phyloP scores from a whole-genome alignment of 2,329 filamentous ascomycete genomes.

The Blastomyces percursus region DNA sequence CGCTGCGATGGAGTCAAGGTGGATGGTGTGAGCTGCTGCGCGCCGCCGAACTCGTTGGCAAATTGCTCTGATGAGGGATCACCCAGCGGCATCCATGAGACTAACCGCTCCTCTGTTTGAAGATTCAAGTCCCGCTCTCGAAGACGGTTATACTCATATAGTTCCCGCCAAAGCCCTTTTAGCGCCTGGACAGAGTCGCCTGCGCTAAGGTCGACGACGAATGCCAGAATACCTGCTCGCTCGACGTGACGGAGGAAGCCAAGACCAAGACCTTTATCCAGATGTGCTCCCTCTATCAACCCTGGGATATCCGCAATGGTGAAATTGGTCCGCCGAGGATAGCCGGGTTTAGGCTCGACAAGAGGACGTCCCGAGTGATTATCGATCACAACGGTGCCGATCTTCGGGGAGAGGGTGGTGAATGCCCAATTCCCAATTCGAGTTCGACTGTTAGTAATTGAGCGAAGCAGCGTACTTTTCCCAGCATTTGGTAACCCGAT shows the following conservation, averaged over 20 bases:
- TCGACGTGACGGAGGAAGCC: constrained; percentile 92
- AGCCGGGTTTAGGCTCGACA: constrained; percentile 37
- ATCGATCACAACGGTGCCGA: constrained; percentile 90
- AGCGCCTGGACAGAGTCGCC: constrained; percentile 71
- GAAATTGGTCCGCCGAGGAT: constrained; percentile 61
- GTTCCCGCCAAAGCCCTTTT: constrained; percentile 77
- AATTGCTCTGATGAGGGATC: constrained; percentile 18
- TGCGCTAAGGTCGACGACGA: constrained; percentile 75
- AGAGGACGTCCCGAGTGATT: constrained; percentile 65
- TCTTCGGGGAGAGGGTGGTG: constrained; percentile 87
- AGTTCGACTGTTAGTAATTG: constrained; percentile 77
- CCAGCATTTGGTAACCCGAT: constrained; percentile 94
- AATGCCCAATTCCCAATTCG: constrained; percentile 93
- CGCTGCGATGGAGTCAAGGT: constrained; percentile 9
- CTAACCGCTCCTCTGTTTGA: constrained; percentile 51
- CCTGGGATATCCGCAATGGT: constrained; percentile 95
- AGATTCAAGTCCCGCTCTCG: constrained; percentile 61
- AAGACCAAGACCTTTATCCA: constrained; percentile 81
- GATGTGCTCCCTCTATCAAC: constrained; percentile 80
- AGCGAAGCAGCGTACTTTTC: constrained; percentile 82
- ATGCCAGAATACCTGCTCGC: constrained; percentile 81
- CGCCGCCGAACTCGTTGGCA: not conserved
- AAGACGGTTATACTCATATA: constrained; percentile 74
- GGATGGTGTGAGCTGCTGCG: not conserved
- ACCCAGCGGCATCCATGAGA: constrained; percentile 38